phyloP scores from a whole-genome alignment of 176 grass and related monocot genomes.

The Ampelocalamus luodianensis region DNA sequence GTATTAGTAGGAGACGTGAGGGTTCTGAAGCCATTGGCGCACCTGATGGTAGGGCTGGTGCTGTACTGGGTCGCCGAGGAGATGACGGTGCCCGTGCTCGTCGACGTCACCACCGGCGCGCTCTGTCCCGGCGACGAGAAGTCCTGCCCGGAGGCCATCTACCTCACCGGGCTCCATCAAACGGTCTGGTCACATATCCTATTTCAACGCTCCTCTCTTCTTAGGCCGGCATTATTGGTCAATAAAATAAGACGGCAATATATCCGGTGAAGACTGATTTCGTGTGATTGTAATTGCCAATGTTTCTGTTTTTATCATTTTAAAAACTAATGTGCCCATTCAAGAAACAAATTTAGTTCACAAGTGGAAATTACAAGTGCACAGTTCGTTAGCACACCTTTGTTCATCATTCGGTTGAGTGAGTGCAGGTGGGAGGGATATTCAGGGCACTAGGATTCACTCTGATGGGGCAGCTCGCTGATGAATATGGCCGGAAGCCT shows the following conservation, averaged over 20 bases:
- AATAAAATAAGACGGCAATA: no score
- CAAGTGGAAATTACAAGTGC: no score
- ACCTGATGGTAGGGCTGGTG: slow-evolving; percentile 61
- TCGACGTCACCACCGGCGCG: slow-evolving; percentile 68
- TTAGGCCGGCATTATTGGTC: no score
- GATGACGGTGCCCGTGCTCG: slow-evolving; percentile 90
- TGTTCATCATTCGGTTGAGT: slow-evolving; percentile 1
- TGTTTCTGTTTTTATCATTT: neutral
- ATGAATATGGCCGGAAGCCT: slow-evolving; percentile 82
- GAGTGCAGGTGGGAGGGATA: slow-evolving; percentile 70
- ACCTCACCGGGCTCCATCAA: slow-evolving; percentile 83
- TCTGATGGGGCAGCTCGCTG: slow-evolving; percentile 72
- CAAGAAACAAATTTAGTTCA: no score
- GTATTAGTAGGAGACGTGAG: slow-evolving; percentile 34
- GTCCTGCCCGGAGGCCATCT: slow-evolving; percentile 75
- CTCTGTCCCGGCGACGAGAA: slow-evolving; percentile 53
- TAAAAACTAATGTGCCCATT: neutral
- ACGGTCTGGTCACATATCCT: slow-evolving; percentile 38
- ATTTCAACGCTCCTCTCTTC: no score
- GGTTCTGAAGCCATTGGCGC: slow-evolving; percentile 55
- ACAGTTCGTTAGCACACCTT: no score
- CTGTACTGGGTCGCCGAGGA: slow-evolving; percentile 81
- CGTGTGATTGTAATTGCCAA: neutral
- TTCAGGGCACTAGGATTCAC: slow-evolving; percentile 75
- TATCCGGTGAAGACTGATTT: no score